Evolutionary conservation across 768 basidiomycete species (phyloP).

Genomic region (Plicaturopsis crispa): DNA sequence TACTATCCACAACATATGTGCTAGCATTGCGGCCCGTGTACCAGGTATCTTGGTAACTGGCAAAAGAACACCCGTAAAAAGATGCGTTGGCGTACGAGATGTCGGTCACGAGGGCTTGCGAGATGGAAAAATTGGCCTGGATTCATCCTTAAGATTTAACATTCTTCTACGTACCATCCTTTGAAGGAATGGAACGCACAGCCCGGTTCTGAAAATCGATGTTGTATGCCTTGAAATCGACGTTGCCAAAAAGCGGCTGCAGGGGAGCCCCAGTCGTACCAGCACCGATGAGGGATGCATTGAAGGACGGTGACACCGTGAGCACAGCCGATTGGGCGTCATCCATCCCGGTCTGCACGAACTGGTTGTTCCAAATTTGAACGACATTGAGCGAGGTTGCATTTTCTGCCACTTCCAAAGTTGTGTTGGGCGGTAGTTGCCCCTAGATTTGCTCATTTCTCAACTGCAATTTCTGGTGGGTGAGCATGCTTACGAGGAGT

Average conservation of each 20-base stretch:
- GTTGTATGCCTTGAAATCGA: constrained; percentile 59
- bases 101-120: constrained; percentile 55
- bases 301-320: constrained; percentile 46
- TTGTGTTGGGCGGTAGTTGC: constrained; percentile 33
- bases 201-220: constrained; percentile 62
- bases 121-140: constrained; percentile 52
- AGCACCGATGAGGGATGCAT: constrained; percentile 51
- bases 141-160: constrained; percentile 16
- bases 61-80: constrained; percentile 56
- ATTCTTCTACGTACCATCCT: neutral
- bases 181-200: constrained; percentile 28
- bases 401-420: constrained; percentile 31
- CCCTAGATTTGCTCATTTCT: constrained; percentile 24
- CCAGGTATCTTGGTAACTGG: constrained; percentile 61
- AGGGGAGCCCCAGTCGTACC: constrained; percentile 51
- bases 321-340: constrained; percentile 56
- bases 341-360: constrained; percentile 34
- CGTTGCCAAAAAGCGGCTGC: constrained; percentile 42
- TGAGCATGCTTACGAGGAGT: constrained; percentile 34
- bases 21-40: constrained; percentile 52
- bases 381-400: constrained; percentile 41
- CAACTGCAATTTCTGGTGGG: neutral
- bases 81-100: constrained; percentile 62
- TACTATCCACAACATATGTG: constrained; percentile 55
- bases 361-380: constrained; percentile 42